These are phyloP conservation scores for Eucalyptus cladocalyx DNA, from an alignment of 345 rosid species.

Conservation along the genomic window DNA sequence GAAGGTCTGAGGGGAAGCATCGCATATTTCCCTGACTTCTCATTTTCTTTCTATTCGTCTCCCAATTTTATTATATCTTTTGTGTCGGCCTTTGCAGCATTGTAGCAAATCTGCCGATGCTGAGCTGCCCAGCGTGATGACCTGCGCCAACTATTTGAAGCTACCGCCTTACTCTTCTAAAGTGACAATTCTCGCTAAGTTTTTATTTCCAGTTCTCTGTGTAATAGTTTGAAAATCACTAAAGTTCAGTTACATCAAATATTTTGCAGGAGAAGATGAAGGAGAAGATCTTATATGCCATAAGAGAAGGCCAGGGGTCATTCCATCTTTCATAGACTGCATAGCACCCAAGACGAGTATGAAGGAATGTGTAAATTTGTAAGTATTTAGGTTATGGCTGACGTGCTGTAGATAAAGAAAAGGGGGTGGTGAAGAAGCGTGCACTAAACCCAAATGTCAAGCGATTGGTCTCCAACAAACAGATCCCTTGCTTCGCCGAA, in stretches of 20 bases:
- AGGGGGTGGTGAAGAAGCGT: neutral
- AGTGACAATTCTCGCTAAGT: conserved; percentile 19
- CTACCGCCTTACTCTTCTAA: conserved; percentile 89
- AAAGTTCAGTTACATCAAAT: neutral
- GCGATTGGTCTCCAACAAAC: neutral
- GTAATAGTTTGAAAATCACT: neutral
- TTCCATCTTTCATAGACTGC: conserved; percentile 77
- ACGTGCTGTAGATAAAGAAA: neutral
- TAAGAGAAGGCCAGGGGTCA: conserved; percentile 95
- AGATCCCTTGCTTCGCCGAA: neutral
- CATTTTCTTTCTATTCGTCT: neutral
- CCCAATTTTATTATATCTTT: neutral
- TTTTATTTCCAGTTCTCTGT: neutral
- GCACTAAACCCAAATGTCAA: neutral
- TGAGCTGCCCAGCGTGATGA: conserved; percentile 96
- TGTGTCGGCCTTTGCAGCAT: conserved; percentile 28
- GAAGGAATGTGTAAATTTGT: conserved; percentile 23
- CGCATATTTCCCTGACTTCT: neutral
- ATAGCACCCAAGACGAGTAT: neutral
- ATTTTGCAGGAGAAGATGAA: conserved; percentile 77
- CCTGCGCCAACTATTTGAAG: conserved; percentile 95
- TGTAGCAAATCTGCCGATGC: conserved; percentile 52
- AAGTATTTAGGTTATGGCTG: conserved; percentile 11
- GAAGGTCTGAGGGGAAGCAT: conserved; percentile 32
- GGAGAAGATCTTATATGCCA: conserved; percentile 80